Percentiles rank a stretch among this genome's conserved stretches.
phyloP scores from a whole-genome alignment of 768 basidiomycete genomes.

The Rubroboletus satanas region DNA sequence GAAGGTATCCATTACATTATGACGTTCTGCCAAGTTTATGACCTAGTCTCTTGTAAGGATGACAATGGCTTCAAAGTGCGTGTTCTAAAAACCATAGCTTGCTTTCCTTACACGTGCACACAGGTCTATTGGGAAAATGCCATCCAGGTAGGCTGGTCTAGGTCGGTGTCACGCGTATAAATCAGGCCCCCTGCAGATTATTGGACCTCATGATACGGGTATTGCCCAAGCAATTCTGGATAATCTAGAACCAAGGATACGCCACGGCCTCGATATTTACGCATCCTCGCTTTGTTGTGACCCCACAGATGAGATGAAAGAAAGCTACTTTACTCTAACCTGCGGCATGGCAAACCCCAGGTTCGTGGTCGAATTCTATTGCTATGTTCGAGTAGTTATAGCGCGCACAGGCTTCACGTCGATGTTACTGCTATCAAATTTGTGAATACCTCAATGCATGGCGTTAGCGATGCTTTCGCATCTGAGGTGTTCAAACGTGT shows the following conservation, averaged over 20 bases:
- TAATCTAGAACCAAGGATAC: slow-evolving; percentile 54
- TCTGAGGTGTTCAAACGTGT: slow-evolving; percentile 52
- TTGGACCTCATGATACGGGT: slow-evolving; percentile 75
- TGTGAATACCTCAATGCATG: slow-evolving; percentile 89
- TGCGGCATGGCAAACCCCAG: slow-evolving; percentile 13
- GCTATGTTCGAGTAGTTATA: not conserved
- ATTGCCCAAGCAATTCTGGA: slow-evolving; percentile 63
- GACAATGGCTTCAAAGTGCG: slow-evolving; percentile 86
- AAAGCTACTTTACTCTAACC: slow-evolving; percentile 52
- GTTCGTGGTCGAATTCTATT: slow-evolving; percentile 6
- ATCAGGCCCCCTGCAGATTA: slow-evolving; percentile 51
- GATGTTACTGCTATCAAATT: slow-evolving; percentile 43
- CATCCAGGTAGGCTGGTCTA: slow-evolving; percentile 53
- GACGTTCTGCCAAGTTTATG: not conserved
- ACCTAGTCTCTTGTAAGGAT: slow-evolving; percentile 39
- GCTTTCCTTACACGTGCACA: not conserved
- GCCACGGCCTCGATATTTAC: slow-evolving; percentile 35
- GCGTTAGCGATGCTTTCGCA: slow-evolving; percentile 71
- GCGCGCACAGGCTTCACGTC: slow-evolving; percentile 9
- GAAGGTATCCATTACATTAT: slow-evolving; percentile 46
- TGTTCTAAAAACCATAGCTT: not conserved
- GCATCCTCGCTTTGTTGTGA: slow-evolving; percentile 49
- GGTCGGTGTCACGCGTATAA: not conserved
- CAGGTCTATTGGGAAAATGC: slow-evolving; percentile 91
- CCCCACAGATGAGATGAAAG: slow-evolving; percentile 54